These are phyloP conservation scores for Petasospora rhodanensis DNA, from an alignment of 1,139 yeast genomes.

Conservation along the genomic window DNA sequence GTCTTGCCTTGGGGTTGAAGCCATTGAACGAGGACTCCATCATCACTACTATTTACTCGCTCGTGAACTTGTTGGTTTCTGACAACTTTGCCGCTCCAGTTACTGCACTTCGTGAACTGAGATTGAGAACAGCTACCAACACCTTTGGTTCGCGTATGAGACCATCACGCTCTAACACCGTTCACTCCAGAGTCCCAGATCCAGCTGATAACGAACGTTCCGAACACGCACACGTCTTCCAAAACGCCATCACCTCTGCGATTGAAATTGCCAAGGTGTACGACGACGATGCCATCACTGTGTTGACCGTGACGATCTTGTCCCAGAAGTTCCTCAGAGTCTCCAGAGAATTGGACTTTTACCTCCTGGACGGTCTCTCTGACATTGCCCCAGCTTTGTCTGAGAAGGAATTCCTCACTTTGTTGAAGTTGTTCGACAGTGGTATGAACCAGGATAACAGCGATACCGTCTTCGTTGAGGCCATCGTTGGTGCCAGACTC, in stretches of 20 bases:
- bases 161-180: slow-evolving; percentile 19
- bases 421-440: slow-evolving; percentile 44
- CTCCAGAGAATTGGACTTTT: slow-evolving; percentile 34
- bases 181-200: slow-evolving; percentile 5
- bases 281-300: slow-evolving; percentile 71
- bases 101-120: slow-evolving; percentile 31
- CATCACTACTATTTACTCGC: slow-evolving; percentile 81
- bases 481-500: slow-evolving; percentile 45
- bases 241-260: slow-evolving; percentile 69
- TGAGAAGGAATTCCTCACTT: slow-evolving; percentile 46
- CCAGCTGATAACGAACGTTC: slow-evolving; percentile 3
- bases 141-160: slow-evolving; percentile 13
- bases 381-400: slow-evolving; percentile 49
- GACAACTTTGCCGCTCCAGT: slow-evolving; percentile 39
- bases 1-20: slow-evolving; percentile 40
- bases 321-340: slow-evolving; percentile 68
- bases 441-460: slow-evolving; percentile 33
- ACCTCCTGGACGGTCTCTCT: slow-evolving; percentile 47
- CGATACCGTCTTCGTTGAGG: slow-evolving; percentile 30
- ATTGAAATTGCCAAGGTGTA: slow-evolving; percentile 66
- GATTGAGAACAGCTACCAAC: slow-evolving; percentile 27
- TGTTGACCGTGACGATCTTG: slow-evolving; percentile 75
- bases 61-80: slow-evolving; percentile 67
- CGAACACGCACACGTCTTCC: slow-evolving; percentile 31
- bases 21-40: slow-evolving; percentile 65